These are phyloP conservation scores for Pistacia integerrima DNA, from an alignment of 345 rosid species.

Conservation along the genomic window DNA sequence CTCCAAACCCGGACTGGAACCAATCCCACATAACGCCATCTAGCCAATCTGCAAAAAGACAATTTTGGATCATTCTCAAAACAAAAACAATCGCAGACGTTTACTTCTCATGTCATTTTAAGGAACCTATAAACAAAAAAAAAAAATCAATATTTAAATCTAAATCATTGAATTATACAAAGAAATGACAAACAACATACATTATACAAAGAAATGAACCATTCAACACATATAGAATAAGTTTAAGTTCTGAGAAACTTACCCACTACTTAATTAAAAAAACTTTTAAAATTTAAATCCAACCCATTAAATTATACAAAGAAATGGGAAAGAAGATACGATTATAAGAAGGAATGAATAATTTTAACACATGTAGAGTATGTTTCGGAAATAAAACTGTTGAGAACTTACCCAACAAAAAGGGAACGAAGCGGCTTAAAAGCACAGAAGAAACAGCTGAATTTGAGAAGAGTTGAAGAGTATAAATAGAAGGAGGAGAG, in stretches of 20 bases:
- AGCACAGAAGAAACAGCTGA: too few species aligned
- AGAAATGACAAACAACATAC: neutral
- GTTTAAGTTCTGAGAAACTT: too few species aligned
- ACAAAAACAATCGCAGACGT: neutral
- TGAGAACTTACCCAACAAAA: neutral
- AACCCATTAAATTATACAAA: too few species aligned
- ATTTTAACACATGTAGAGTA: too few species aligned
- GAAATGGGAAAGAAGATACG: too few species aligned
- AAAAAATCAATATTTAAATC: neutral
- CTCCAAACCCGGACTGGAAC: conserved; percentile 40
- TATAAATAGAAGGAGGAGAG: conserved; percentile 38
- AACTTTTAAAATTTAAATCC: too few species aligned
- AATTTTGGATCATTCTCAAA: neutral
- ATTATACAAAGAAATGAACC: neutral
- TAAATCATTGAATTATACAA: neutral
- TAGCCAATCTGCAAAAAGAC: conserved; percentile 12
- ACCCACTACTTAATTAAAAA: neutral
- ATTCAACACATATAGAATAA: too few species aligned
- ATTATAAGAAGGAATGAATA: too few species aligned
- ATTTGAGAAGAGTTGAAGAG: neutral
- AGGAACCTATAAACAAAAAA: too few species aligned
- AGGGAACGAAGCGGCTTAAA: neutral
- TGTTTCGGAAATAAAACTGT: too few species aligned
- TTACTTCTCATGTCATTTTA: too few species aligned
- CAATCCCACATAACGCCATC: conserved; percentile 62